These are phyloP conservation scores for Pythium aphanidermatum DNA, from an alignment of 352 stramenopile species.

Conservation along the genomic window DNA sequence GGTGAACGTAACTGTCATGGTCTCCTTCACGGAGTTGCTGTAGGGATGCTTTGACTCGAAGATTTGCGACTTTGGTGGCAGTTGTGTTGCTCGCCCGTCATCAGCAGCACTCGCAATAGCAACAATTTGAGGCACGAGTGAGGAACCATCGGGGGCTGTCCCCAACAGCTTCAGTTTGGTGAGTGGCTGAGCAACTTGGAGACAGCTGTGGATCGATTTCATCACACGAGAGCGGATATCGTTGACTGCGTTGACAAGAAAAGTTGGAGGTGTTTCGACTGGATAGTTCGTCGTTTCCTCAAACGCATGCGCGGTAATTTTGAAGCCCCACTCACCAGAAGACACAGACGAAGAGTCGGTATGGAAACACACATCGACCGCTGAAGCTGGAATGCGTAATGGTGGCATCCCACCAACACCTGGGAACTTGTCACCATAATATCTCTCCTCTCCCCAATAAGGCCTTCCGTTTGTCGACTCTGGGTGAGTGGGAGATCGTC, in stretches of 20 bases:
- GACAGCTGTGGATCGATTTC: slow-evolving; percentile 34
- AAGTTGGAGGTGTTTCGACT: slow-evolving; percentile 45
- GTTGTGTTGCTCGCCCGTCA: slow-evolving; percentile 41
- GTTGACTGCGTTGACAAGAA: slow-evolving; percentile 30
- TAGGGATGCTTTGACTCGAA: slow-evolving; percentile 88
- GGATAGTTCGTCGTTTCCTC: slow-evolving; percentile 43
- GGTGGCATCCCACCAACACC: slow-evolving; percentile 45
- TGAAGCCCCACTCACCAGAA: slow-evolving; percentile 73
- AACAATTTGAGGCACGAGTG: slow-evolving; percentile 28
- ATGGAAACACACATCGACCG: slow-evolving; percentile 68
- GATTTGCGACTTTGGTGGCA: slow-evolving; percentile 41
- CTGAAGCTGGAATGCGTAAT: slow-evolving; percentile 54
- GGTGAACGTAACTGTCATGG: slow-evolving; percentile 73
- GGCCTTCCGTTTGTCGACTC: slow-evolving; percentile 18
- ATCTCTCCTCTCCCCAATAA: slow-evolving; percentile 71
- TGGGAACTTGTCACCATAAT: slow-evolving; percentile 66
- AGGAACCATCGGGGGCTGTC: slow-evolving; percentile 1
- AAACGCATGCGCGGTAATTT: slow-evolving; percentile 62
- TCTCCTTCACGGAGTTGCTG: slow-evolving; percentile 67
- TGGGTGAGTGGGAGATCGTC: slow-evolving; percentile 6
- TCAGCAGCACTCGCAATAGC: slow-evolving; percentile 38
- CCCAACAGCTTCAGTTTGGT: no score
- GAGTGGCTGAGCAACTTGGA: no score
- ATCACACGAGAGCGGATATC: slow-evolving; percentile 57
- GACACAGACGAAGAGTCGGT: slow-evolving; percentile 39